These are phyloP conservation scores for Paraphoma sp. DNA, from an alignment of 2,329 filamentous ascomycete genomes.

Conservation along the genomic window DNA sequence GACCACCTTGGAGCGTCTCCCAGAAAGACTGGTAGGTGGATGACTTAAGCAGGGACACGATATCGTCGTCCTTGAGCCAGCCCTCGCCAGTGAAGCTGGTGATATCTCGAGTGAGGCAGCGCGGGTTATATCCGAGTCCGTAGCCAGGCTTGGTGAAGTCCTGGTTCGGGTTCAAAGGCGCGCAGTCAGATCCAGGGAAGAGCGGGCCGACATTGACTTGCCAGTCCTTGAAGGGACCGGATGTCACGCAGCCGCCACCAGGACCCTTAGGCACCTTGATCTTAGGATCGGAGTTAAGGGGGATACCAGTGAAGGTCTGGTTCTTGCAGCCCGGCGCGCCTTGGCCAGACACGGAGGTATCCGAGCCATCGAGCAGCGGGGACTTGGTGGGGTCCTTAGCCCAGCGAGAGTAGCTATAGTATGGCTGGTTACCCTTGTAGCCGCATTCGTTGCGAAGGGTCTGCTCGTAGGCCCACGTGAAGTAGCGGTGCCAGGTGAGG, in stretches of 20 bases:
- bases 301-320: slow-evolving; percentile 33
- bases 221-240: slow-evolving; percentile 59
- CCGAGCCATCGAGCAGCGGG: slow-evolving; percentile 62
- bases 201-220: slow-evolving; percentile 57
- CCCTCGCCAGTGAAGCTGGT: slow-evolving; percentile 30
- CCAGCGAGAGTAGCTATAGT: slow-evolving; percentile 40
- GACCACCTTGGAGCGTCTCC: slow-evolving; percentile 46
- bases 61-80: slow-evolving; percentile 38
- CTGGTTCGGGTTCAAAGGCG: slow-evolving; percentile 30
- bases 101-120: slow-evolving; percentile 48
- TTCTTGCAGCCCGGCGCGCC: slow-evolving; percentile 43
- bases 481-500: slow-evolving; percentile 36
- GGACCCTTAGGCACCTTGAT: slow-evolving; percentile 55
- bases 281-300: slow-evolving; percentile 21
- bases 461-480: slow-evolving; percentile 37
- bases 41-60: slow-evolving; percentile 32
- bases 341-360: slow-evolving; percentile 55
- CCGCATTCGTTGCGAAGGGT: slow-evolving; percentile 37
- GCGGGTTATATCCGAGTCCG: slow-evolving; percentile 36
- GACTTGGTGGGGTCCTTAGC: slow-evolving; percentile 47
- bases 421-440: slow-evolving; percentile 38
- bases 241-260: slow-evolving; percentile 62
- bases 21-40: slow-evolving; percentile 47
- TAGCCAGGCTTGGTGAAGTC: slow-evolving; percentile 34
- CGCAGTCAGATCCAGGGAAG: slow-evolving; percentile 41